Evolutionary conservation across 2,329 filamentous ascomycete species (phyloP).

Genomic region (Purpureocillium lavendulum): DNA sequence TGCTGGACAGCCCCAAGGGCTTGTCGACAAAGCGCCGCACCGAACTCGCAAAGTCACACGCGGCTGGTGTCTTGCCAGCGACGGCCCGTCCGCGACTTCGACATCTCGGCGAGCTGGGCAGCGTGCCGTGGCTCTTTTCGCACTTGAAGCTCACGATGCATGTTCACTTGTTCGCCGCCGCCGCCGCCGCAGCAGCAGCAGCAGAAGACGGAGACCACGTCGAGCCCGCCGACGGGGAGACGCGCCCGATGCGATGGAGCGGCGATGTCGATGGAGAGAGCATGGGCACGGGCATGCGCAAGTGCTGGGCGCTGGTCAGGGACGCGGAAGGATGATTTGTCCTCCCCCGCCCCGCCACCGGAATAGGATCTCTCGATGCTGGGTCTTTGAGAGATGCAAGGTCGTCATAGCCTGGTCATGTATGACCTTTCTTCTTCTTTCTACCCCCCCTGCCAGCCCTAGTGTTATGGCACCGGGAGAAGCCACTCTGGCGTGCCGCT

Average conservation of each 20-base stretch:
- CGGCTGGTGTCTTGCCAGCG: constrained; percentile 15
- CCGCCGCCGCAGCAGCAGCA: not conserved
- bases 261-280: constrained; percentile 37
- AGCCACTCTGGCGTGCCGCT: no score
- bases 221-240: constrained; percentile 4
- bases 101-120: constrained; percentile 35
- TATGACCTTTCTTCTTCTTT: no score
- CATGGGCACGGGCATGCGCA: constrained; percentile 52
- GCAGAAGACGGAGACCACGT: not conserved
- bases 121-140: constrained; percentile 49
- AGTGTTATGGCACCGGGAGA: no score
- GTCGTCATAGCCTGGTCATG: no score
- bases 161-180: constrained; percentile 37
- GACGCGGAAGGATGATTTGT: constrained; percentile 10
- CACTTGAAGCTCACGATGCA: constrained; percentile 50
- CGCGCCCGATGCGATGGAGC: constrained; percentile 27
- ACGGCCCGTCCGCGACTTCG: constrained; percentile 15
- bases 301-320: constrained; percentile 41
- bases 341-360: no score
- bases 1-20: constrained; percentile 16
- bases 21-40: constrained; percentile 21
- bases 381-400: no score
- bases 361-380: no score
- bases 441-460: no score
- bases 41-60: constrained; percentile 26